Percentiles rank a stretch among this genome's conserved stretches.
Evolutionary conservation across 208 protist species (phyloP).

Genomic region (Endotrypanum monterogeii): DNA sequence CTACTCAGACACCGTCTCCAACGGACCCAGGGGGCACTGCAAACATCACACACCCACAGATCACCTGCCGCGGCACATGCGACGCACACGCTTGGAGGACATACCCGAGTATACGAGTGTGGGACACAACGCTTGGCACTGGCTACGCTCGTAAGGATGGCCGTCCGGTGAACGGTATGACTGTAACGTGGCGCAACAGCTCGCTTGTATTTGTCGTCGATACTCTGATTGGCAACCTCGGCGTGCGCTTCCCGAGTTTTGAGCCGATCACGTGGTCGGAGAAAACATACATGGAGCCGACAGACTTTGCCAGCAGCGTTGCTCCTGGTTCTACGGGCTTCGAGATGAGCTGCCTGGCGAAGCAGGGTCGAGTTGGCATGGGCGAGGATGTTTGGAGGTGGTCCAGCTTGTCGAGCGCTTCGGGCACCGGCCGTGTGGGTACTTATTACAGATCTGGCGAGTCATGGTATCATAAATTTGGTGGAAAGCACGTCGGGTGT

Average conservation of each 20-base stretch:
- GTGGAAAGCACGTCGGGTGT: constrained; percentile 79
- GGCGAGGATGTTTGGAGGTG: constrained; percentile 79
- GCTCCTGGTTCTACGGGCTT: constrained; percentile 52
- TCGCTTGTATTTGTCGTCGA: constrained; percentile 70
- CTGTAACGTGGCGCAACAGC: constrained; percentile 60
- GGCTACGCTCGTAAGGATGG: constrained; percentile 63
- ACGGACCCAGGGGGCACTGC: constrained; percentile 4
- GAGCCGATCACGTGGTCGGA: constrained; percentile 48
- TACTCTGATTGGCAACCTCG: constrained; percentile 78
- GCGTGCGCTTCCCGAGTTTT: constrained; percentile 85
- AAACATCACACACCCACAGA: constrained; percentile 55
- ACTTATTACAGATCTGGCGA: constrained; percentile 53
- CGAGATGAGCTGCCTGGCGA: constrained; percentile 65
- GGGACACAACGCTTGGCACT: constrained; percentile 62
- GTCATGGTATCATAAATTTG: constrained; percentile 90
- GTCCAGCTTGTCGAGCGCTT: constrained; percentile 41
- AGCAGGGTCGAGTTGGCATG: constrained; percentile 56
- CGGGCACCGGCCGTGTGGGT: constrained; percentile 59
- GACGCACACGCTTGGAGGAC: constrained; percentile 73
- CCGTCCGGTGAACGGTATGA: constrained; percentile 52
- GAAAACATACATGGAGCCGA: constrained; percentile 60
- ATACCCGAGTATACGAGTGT: constrained; percentile 52
- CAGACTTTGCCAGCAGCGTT: constrained; percentile 47
- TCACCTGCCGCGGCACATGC: constrained; percentile 76
- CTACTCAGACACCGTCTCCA: constrained; percentile 27